phyloP scores from a whole-genome alignment of 306 rosid genomes.

The Gillenia trifoliata region DNA sequence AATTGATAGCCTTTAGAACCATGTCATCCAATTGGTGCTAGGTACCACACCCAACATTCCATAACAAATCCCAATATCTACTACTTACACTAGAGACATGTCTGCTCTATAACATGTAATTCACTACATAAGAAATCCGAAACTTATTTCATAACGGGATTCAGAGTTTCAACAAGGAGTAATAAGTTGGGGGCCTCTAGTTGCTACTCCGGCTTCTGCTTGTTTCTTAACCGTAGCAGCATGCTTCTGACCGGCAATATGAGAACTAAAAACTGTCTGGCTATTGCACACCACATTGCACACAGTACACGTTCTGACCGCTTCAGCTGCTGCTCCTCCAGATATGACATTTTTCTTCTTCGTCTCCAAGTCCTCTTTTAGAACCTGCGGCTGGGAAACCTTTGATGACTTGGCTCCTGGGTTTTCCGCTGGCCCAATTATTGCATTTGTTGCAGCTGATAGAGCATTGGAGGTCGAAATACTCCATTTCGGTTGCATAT shows the following conservation, averaged over 20 bases:
- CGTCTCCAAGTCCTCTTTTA: slow-evolving; percentile 33
- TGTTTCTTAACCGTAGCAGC: slow-evolving; percentile 45
- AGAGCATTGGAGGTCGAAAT: slow-evolving; percentile 7
- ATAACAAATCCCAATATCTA: no score
- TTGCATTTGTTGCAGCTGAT: not conserved
- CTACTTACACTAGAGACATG: no score
- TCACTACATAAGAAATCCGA: no score
- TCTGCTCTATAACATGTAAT: no score
- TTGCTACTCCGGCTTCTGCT: slow-evolving; percentile 10
- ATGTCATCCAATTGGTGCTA: no score
- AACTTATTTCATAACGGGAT: no score
- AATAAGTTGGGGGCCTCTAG: not conserved
- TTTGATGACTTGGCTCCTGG: slow-evolving; percentile 18
- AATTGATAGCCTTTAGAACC: no score
- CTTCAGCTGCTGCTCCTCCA: slow-evolving; percentile 39
- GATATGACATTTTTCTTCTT: slow-evolving; percentile 52
- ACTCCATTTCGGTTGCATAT: slow-evolving; percentile 39
- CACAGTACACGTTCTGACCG: slow-evolving; percentile 38
- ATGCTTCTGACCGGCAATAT: slow-evolving; percentile 67
- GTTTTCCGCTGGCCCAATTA: slow-evolving; percentile 47
- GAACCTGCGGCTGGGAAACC: slow-evolving; percentile 1
- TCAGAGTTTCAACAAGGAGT: not conserved
- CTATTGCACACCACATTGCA: slow-evolving; percentile 81
- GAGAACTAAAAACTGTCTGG: slow-evolving; percentile 35
- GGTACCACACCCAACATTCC: no score